Base-by-base conservation (phyloP, 1,284 basidiomycete genomes). In the Cutaneotrichosporon daszewskae region DNA sequence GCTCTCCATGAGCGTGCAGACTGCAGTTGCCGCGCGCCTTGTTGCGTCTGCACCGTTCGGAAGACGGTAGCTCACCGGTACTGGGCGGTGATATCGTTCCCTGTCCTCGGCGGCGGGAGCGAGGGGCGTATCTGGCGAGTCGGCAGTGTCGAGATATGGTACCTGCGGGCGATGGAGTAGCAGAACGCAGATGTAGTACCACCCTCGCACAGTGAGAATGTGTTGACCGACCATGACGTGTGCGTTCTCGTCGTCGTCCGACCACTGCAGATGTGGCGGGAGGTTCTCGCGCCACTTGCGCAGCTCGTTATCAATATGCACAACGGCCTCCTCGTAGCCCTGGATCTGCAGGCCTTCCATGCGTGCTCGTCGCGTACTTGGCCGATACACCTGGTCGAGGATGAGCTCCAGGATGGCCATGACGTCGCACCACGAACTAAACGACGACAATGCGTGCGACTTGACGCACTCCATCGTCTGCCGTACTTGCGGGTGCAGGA, bases 101-200 rank as follows among this genome's bases (percentile, higher is more conserved):
- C 6, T 18, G 32, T 45, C 22, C 32, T 29, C 24, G 27, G 28
- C 25, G 40, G 16, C 23, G 13, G 24, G 18, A 11, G 33, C 33
- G 17, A 16, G 28, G 35, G 39, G 19, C 4, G 31, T 16, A 4
- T 38, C 32, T 1, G 45, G 45, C 2, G 29, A 31, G 3, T 43
- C 40, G 10, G 37, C 22, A 9, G 32, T 31, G 34, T 52, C 50
- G 18, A 52, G 43, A 37, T 43, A 52, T 1, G 50, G 50, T 1
- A 52, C 50, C 33, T 52, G 50, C 6, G 50, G 50, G 11, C 50
- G 45, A 32, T 52, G 50, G 11, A 52, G 43, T 5, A 52, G 43
- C 8, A 52, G 43, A 24, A 48, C 20, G 37, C 40, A 48, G 25
- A 47, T 32, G 31, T 52, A 25, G 43, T 52, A 52, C 50, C 46